Evolutionary conservation across 176 grass and related monocot species (phyloP).

Genomic region (Stipa capillata): DNA sequence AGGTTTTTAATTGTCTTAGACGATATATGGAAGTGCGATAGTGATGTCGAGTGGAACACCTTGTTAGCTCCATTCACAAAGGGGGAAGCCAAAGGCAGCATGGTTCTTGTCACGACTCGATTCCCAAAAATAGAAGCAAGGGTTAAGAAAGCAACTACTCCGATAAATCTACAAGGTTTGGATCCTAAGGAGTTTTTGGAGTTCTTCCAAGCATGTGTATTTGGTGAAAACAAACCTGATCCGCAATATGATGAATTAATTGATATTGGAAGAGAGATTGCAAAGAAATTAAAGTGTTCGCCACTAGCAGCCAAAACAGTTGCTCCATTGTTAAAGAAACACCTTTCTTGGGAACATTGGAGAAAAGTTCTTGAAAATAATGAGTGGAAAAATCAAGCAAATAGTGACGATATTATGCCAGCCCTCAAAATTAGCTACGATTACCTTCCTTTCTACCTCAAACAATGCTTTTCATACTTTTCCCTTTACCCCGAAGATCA

Average conservation of each 20-base stretch:
- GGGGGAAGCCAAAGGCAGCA: neutral
- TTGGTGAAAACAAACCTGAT: neutral
- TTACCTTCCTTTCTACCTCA: neutral
- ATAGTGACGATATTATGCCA: neutral
- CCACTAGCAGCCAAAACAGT: neutral
- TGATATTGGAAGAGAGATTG: neutral
- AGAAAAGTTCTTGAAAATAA: neutral
- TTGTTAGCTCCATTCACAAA: neutral
- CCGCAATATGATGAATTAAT: neutral
- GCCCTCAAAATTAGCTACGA: slow-evolving; percentile 1
- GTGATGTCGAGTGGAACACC: neutral
- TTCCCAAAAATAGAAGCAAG: neutral
- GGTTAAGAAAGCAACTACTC: neutral
- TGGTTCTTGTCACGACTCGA: neutral
- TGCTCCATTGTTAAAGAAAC: neutral
- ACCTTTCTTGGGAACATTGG: neutral
- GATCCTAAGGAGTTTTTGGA: neutral
- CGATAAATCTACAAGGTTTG: neutral
- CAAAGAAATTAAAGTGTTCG: neutral
- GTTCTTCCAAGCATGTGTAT: neutral
- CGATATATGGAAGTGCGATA: neutral
- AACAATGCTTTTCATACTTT: slow-evolving; percentile 4
- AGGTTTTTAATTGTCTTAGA: neutral
- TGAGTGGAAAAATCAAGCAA: neutral
- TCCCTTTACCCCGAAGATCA: neutral